These are phyloP conservation scores for Diplodia scrobiculata DNA, from an alignment of 2,329 filamentous ascomycete species.

Conservation along the genomic window DNA sequence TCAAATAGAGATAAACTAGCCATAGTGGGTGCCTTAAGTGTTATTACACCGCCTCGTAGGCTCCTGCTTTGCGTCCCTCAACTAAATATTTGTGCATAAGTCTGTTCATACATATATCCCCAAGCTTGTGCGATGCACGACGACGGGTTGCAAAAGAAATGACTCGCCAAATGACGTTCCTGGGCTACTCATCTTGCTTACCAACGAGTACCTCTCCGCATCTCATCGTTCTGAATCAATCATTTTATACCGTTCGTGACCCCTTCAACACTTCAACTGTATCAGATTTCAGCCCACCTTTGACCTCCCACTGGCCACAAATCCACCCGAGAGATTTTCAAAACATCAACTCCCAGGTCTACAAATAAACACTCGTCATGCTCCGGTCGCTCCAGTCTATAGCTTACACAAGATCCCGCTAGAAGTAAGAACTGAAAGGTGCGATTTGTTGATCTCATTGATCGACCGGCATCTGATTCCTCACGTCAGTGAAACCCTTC, in stretches of 20 bases:
- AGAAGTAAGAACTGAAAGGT: conserved; percentile 14
- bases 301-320: not conserved
- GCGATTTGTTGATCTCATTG: conserved; percentile 28
- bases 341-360: not conserved
- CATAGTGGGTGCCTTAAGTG: too few relatives aligned
- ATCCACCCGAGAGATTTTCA: not conserved
- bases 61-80: too few relatives aligned
- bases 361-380: not conserved
- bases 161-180: too few relatives aligned
- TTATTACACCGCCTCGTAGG: too few relatives aligned
- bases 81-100: too few relatives aligned
- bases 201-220: too few relatives aligned
- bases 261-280: not conserved
- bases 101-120: too few relatives aligned
- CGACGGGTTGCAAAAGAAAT: too few relatives aligned
- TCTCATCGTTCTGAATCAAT: too few relatives aligned
- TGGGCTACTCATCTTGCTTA: too few relatives aligned
- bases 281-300: not conserved
- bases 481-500: not conserved
- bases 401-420: conserved; percentile 21
- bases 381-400: not conserved
- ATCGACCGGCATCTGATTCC: conserved; percentile 10
- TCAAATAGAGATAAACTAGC: too few relatives aligned
- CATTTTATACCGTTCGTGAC: not conserved
- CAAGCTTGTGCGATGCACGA: too few relatives aligned